Evolutionary conservation across 371 early-diverging fungal species (phyloP).

Genomic region (Mucor sp.): DNA sequence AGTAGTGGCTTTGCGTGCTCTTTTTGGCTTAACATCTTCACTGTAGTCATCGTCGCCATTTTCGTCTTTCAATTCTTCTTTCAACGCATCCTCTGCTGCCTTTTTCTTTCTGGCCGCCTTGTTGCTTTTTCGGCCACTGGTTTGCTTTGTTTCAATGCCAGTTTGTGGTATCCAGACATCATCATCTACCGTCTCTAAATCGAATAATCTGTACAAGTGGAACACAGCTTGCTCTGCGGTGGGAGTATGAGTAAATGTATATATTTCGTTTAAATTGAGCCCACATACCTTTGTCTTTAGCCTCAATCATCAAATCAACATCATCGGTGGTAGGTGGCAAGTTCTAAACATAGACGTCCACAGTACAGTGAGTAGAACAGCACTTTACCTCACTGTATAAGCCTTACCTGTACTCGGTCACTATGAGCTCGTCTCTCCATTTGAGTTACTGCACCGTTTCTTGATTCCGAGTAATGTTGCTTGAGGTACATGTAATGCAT

Average conservation of each 20-base stretch:
- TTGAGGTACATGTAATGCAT: slow-evolving; percentile 1
- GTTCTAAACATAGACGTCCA: slow-evolving; percentile 1
- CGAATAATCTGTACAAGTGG: slow-evolving; percentile 43
- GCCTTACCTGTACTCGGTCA: slow-evolving; percentile 28
- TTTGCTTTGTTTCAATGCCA: slow-evolving; percentile 19
- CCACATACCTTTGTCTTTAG: slow-evolving; percentile 52
- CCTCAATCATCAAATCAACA: slow-evolving; percentile 61
- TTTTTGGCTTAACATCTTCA: background rate
- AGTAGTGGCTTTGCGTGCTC: background rate
- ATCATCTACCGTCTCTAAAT: slow-evolving; percentile 39
- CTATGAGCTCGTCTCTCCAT: slow-evolving; percentile 52
- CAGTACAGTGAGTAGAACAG: background rate
- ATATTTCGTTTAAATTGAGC: background rate
- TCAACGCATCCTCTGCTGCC: background rate
- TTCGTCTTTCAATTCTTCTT: background rate
- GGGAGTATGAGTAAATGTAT: background rate
- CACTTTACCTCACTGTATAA: background rate
- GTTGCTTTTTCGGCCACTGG: slow-evolving; percentile 26
- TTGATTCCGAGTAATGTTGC: slow-evolving; percentile 57
- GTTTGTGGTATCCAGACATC: slow-evolving; percentile 27
- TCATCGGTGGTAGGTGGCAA: slow-evolving; percentile 52
- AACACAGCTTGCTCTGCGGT: slow-evolving; percentile 50
- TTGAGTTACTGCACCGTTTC: slow-evolving; percentile 35
- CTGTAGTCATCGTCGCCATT: background rate
- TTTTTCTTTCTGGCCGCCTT: slow-evolving; percentile 5